phyloP scores from a whole-genome alignment of 1,139 yeast genomes.

The Scheffersomyces cryptocercus region DNA sequence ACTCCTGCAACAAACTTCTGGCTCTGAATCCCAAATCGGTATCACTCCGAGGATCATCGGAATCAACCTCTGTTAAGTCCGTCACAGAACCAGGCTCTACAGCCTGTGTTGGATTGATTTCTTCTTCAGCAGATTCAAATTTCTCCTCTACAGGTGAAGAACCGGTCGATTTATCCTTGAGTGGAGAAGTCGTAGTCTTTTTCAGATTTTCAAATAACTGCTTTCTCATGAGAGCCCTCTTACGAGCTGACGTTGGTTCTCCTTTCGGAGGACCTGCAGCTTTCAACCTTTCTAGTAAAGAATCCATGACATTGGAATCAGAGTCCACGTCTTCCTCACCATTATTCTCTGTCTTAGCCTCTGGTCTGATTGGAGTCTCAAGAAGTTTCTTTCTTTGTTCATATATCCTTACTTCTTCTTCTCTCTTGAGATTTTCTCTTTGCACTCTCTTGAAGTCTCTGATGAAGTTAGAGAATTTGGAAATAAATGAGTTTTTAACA shows the following conservation, averaged over 20 bases:
- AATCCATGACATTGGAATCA: conserved; percentile 68
- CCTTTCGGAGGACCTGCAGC: conserved; percentile 73
- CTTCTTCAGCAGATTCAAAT: conserved; percentile 10
- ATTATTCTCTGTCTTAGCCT: conserved; percentile 17
- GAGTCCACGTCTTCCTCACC: conserved; percentile 26
- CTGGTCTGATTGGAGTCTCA: conserved; percentile 42
- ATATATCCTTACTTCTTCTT: conserved; percentile 76
- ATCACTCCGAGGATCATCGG: conserved; percentile 17
- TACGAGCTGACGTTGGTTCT: conserved; percentile 78
- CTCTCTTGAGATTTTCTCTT: conserved; percentile 71
- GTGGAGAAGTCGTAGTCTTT: conserved; percentile 11
- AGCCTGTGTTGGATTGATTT: conserved; percentile 4
- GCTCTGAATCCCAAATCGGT: conserved; percentile 62
- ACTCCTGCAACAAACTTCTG: conserved; percentile 56
- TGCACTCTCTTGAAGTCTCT: conserved; percentile 76
- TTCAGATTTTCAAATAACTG: conserved; percentile 47
- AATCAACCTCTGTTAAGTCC: conserved; percentile 6
- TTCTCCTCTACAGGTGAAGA: conserved; percentile 2
- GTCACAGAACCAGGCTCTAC: conserved; percentile 3
- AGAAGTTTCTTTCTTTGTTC: conserved; percentile 70
- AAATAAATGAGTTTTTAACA: conserved; percentile 67
- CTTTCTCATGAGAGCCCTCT: conserved; percentile 76
- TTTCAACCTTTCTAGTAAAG: conserved; percentile 67
- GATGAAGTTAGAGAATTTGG: conserved; percentile 71
- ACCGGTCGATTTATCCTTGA: conserved; percentile 1